These are phyloP conservation scores for Tillandsia fasciculata DNA, from an alignment of 176 grass and related monocot genomes.

Conservation along the genomic window DNA sequence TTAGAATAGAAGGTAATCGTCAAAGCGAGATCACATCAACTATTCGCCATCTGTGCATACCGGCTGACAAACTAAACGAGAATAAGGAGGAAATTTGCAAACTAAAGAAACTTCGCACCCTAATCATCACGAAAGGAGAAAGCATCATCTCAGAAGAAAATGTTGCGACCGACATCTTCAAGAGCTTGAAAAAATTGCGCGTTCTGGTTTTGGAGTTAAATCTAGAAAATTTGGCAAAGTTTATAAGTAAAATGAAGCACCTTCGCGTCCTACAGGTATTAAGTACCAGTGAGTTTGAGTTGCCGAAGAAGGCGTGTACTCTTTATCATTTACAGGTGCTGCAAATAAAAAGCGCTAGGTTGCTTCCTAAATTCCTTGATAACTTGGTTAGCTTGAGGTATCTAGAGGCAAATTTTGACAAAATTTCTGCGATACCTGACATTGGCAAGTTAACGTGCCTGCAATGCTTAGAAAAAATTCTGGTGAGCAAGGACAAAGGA, in stretches of 20 bases:
- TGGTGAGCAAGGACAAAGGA: slow-evolving; percentile 2
- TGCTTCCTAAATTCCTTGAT: slow-evolving; percentile 3
- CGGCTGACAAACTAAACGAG: slow-evolving; percentile 4
- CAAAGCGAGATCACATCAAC: not conserved
- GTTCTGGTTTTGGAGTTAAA: slow-evolving; percentile 4
- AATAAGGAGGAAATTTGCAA: slow-evolving; percentile 2
- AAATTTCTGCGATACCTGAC: slow-evolving; percentile 1
- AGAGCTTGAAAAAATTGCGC: slow-evolving; percentile 12
- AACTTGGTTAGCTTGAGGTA: slow-evolving; percentile 13
- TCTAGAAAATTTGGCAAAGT: slow-evolving; percentile 4
- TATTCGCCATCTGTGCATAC: slow-evolving; percentile 8
- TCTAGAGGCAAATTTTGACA: too few relatives aligned
- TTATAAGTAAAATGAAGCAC: slow-evolving; percentile 11
- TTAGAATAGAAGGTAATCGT: slow-evolving; percentile 17
- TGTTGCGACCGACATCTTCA: slow-evolving; percentile 2
- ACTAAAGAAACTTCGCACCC: slow-evolving; percentile 11
- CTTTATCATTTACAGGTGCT: slow-evolving; percentile 23
- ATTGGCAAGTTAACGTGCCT: slow-evolving; percentile 17
- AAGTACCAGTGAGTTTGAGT: not conserved
- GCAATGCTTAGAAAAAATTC: not conserved
- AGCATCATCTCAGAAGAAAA: not conserved
- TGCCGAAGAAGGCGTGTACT: slow-evolving; percentile 13
- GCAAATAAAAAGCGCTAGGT: not conserved
- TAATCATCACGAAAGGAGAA: not conserved
- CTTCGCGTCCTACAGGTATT: slow-evolving; percentile 2